Conservation (phyloP, 176 grass and related monocot genomes). For the Lolium multiflorum region DNA sequence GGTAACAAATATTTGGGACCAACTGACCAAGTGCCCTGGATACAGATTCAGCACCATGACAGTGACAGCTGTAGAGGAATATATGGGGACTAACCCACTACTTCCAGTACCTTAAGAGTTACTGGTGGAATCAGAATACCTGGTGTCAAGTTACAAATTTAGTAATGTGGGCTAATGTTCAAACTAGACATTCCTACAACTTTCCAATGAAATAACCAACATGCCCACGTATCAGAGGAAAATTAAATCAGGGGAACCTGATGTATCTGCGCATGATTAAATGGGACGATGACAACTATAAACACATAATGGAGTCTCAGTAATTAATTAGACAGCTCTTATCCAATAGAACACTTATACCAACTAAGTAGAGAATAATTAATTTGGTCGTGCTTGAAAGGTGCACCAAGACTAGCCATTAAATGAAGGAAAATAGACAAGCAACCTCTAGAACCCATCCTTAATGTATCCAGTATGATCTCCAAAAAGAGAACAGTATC, state of each 20-base stretch:
- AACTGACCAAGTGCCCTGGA: slow-evolving; percentile 22
- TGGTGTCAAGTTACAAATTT: slow-evolving; percentile 55
- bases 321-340: slow-evolving; percentile 4
- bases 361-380: slow-evolving; percentile 26
- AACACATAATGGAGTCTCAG: slow-evolving; percentile 15
- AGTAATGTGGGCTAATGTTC: slow-evolving; percentile 49
- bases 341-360: slow-evolving; percentile 1
- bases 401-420: slow-evolving; percentile 19
- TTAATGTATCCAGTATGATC: background rate
- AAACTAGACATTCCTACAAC: slow-evolving; percentile 35
- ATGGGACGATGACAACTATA: background rate
- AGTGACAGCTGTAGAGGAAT: slow-evolving; percentile 42
- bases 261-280: slow-evolving; percentile 19
- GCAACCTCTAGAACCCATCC: background rate
- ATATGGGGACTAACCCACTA: slow-evolving; percentile 58
- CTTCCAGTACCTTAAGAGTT: slow-evolving; percentile 49
- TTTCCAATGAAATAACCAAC: slow-evolving; percentile 5
- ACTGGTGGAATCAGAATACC: slow-evolving; percentile 53
- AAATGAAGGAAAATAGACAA: slow-evolving; percentile 4
- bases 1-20: slow-evolving; percentile 27
- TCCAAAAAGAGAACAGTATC: background rate
- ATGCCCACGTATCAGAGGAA: no score
- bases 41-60: slow-evolving; percentile 42
- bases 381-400: slow-evolving; percentile 27
- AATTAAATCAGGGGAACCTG: no score